Evolutionary conservation across 2,329 filamentous ascomycete species (phyloP).

Genomic region (Stagonosporopsis rhizophila): DNA sequence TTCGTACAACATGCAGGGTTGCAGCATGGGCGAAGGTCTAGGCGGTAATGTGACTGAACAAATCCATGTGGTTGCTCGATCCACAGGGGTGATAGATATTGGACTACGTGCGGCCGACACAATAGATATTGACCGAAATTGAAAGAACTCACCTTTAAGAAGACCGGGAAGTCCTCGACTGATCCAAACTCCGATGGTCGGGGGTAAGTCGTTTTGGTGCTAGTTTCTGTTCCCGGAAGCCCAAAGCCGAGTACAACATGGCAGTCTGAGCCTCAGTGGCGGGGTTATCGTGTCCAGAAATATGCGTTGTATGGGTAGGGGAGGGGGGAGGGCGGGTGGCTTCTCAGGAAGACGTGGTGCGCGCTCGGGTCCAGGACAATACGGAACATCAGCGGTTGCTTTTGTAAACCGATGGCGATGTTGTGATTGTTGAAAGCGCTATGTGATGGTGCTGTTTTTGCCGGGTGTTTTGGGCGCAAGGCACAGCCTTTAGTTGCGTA

Average conservation of each 20-base stretch:
- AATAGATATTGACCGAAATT: background rate
- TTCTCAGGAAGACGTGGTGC: too few relatives aligned
- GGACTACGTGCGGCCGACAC: background rate
- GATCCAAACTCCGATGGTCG: too few relatives aligned
- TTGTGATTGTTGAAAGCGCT: background rate
- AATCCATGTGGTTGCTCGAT: background rate
- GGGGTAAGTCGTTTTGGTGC: background rate
- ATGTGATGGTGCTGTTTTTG: background rate
- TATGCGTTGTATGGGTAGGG: background rate
- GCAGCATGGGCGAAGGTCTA: background rate
- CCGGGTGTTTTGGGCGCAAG: background rate
- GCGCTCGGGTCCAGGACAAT: background rate
- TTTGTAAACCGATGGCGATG: background rate
- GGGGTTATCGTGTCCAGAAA: background rate
- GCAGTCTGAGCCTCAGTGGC: background rate
- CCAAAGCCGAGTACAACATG: background rate
- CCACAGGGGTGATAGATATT: background rate
- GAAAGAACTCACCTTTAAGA: background rate
- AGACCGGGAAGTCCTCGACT: background rate
- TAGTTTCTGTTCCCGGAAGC: background rate
- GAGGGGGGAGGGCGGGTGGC: too few relatives aligned
- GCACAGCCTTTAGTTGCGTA: too few relatives aligned
- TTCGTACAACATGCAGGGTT: background rate
- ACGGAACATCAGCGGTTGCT: background rate
- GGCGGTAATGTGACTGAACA: background rate